Conservation (phyloP, 2,329 filamentous ascomycete genomes). For the Pseudogymnoascus sp. region DNA sequence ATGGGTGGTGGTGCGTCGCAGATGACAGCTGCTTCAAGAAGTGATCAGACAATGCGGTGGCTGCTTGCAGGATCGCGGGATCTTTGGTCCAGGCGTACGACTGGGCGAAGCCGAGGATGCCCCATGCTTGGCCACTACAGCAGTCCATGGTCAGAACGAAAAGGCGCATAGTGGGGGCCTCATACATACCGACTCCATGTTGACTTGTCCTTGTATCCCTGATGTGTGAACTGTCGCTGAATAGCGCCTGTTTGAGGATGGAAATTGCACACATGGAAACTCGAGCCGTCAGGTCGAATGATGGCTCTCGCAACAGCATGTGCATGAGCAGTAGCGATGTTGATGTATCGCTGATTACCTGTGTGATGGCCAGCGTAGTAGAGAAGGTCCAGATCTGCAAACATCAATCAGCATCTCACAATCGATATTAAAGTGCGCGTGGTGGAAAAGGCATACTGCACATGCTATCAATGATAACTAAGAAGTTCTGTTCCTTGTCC, state of each 20-base stretch:
- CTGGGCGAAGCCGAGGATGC: constrained; percentile 30
- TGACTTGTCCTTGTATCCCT: constrained; percentile 20
- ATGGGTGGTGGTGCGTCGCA: constrained; percentile 8
- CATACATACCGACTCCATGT: constrained; percentile 17
- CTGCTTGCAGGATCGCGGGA: constrained; percentile 25
- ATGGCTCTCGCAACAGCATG: background rate
- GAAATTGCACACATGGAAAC: constrained; percentile 22
- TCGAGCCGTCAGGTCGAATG: constrained; percentile 14
- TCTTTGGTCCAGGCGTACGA: constrained; percentile 33
- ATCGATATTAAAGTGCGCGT: background rate
- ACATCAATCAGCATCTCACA: background rate
- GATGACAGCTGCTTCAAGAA: constrained; percentile 28
- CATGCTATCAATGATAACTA: constrained; percentile 30
- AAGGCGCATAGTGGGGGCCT: background rate
- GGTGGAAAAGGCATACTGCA: constrained; percentile 19
- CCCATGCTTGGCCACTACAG: constrained; percentile 14
- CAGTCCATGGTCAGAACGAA: background rate
- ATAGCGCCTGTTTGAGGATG: constrained; percentile 16
- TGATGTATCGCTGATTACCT: constrained; percentile 17
- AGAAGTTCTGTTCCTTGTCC: constrained; percentile 20
- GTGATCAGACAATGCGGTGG: constrained; percentile 32
- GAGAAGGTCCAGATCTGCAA: constrained; percentile 27
- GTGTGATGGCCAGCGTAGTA: constrained; percentile 32
- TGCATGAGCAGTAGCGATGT: background rate
- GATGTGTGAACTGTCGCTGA: constrained; percentile 19